Base-by-base conservation (phyloP, 2,329 filamentous ascomycete species). In the Cladosporium sp. region DNA sequence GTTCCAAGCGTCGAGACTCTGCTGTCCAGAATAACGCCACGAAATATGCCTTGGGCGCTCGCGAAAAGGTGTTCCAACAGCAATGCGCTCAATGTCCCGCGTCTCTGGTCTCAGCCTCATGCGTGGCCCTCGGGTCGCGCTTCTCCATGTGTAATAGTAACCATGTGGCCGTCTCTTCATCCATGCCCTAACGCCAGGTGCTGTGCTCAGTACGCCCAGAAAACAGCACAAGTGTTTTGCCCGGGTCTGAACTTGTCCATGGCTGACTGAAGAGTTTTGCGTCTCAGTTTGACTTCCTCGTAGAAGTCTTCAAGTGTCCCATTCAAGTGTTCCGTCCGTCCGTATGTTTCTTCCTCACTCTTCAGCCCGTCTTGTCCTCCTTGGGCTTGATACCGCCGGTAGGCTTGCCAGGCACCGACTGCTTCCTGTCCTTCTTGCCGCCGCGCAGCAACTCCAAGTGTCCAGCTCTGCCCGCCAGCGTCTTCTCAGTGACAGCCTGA, bases 361-460 rank as follows among this genome's bases (percentile, higher is more conserved):
- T 56, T 63, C 60, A 63, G 14, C 49, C 60, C 49, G 54, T 63
- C 49, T 63, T 63, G 49, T 63, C 46, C 60, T 56, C 49, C 30
- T 63, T 36, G 25, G 49, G 46, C 23, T 34, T 51, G 28, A 51
- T 34, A 14, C 58, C 58, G 28, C 58, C 58, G 8, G 58, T 61
- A 32, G 60, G 60, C 34, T 63, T 56, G 30, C 60, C 60, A 30
- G 60, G 21, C 6, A 54, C 26, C 23, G 60, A 63, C 60, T 54
- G 34, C 68, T 76, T 76, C 66, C 67, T 81, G 67, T 86, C 82
- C 77, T 85, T 89, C 83, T 89, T 90, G 14, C 88, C 88, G 2
- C 88, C 88, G 65, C 82, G 82, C 72, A 91, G 76, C 72, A 91
- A 74, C 76, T 92, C 89, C 73, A 91, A 73, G 82, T 92, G 89